Evolutionary conservation across 768 basidiomycete species (phyloP).

Genomic region (Filobasidium wieringae): DNA sequence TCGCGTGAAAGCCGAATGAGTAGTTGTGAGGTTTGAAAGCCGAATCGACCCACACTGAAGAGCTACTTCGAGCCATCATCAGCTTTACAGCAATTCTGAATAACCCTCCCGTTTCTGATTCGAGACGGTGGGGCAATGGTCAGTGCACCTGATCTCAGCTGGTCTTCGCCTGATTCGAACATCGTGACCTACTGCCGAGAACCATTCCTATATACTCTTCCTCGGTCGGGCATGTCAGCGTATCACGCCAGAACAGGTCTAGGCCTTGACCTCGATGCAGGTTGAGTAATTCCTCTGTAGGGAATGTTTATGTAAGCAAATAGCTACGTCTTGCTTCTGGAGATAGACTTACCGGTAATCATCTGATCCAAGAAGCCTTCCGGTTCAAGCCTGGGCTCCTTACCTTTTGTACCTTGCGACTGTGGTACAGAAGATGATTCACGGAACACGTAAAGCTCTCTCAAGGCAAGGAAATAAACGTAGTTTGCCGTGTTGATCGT

Average conservation of each 20-base stretch:
- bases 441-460: slow-evolving; percentile 58
- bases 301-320: not conserved
- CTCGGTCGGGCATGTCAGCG: slow-evolving; percentile 78
- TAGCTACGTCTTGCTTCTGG: not conserved
- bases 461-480: slow-evolving; percentile 85
- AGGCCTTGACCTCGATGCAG: slow-evolving; percentile 91
- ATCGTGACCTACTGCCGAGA: slow-evolving; percentile 61
- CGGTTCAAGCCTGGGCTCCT: not conserved
- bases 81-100: slow-evolving; percentile 85
- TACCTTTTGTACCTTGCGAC: not conserved
- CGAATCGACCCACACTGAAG: slow-evolving; percentile 39
- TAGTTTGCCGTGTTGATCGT: slow-evolving; percentile 97
- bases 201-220: slow-evolving; percentile 94
- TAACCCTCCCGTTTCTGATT: slow-evolving; percentile 80
- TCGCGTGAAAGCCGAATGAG: not conserved
- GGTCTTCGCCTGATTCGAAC: not conserved
- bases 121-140: not conserved
- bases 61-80: slow-evolving; percentile 65
- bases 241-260: slow-evolving; percentile 89
- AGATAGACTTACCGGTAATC: slow-evolving; percentile 52
- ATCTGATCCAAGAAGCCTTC: slow-evolving; percentile 49
- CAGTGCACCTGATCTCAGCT: not conserved
- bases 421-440: not conserved
- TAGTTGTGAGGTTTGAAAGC: no score
- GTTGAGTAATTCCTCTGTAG: slow-evolving; percentile 57